Base-by-base conservation (phyloP, 2,329 filamentous ascomycete genomes). In the Davidsoniella australis region DNA sequence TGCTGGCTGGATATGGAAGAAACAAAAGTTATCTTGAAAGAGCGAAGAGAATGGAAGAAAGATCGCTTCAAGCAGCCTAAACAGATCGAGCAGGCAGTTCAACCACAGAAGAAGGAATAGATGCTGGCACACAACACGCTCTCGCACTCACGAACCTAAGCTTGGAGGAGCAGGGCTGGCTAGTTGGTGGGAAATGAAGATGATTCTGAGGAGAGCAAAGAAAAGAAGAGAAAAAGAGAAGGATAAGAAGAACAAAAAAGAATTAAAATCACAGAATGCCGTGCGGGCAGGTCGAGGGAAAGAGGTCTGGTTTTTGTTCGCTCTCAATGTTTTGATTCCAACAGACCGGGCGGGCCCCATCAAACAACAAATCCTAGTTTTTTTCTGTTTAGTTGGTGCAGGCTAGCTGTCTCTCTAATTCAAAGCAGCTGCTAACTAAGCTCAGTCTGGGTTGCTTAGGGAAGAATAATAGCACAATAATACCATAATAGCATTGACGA, bases 251-350 rank as follows among this genome's bases (percentile, higher is more conserved):
- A 14, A 36, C 41, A 45, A 12, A 24, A 23, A 41, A 47, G 45
- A 43, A 41, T 8, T 16, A 36, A 29, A 42, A 45, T 29, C 40
- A 41, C 48, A 37, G 26, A 20, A 45, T 23, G 17, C 18, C 40
- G 20, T 33, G 23, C 20, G 37, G n/a, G 18, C 14, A 41, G 43
- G 40, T 47, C 41, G 45, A 37, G 45, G 53, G 55, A 52, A 44
- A 56, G 56, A 53, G 55, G 56, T 55, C 59, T 59, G 61, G 60
- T 59, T 62, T 60, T 62, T 60, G 58, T 61, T 62, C 54, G 55
- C 54, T 52, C 44, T 53, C 49, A 54, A 47, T 41, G 44, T 50
- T 47, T 50, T 49, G 45, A 36, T 36, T 9, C 12, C 29, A 33
- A 33, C 26, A 2, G 7, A 8, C 8, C 29, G 8, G 29, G 29